Percentiles rank a stretch among this genome's conserved stretches.
Evolutionary conservation across 176 grass and related monocot genomes (phyloP).

Genomic region (Lolium multiflorum): DNA sequence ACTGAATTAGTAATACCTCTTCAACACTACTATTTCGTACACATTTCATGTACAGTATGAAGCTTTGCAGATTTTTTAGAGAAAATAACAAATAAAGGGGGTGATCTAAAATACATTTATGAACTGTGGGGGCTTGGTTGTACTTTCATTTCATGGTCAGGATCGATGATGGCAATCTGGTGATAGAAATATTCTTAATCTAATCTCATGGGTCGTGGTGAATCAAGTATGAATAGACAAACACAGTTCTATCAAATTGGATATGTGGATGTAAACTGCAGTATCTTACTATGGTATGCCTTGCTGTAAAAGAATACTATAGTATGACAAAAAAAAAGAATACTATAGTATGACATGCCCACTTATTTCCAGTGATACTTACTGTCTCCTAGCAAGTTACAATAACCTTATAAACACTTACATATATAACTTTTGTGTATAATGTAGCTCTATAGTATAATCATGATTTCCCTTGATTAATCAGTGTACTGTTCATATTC

Average conservation of each 20-base stretch:
- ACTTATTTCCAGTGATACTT: background rate
- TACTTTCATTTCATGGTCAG: background rate
- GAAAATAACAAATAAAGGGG: background rate
- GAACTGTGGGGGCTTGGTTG: background rate
- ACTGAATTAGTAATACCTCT: constrained; percentile 59
- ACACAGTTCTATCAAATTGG: background rate
- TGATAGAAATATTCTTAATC: background rate
- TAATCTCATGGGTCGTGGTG: background rate
- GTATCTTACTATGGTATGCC: background rate
- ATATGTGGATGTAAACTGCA: background rate
- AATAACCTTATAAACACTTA: background rate
- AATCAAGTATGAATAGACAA: background rate
- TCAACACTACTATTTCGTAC: background rate
- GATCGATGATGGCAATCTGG: background rate
- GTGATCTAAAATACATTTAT: background rate
- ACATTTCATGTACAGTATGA: background rate
- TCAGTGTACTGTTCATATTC: constrained; percentile 4
- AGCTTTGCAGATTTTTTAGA: background rate
- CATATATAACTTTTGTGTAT: background rate
- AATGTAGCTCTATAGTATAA: background rate
- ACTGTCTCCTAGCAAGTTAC: background rate
- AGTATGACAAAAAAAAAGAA: background rate
- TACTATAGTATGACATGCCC: background rate
- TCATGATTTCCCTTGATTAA: background rate
- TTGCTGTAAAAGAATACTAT: background rate